phyloP scores from a whole-genome alignment of 169 alveolate genomes.

The Cryptosporidium ubiquitum region DNA sequence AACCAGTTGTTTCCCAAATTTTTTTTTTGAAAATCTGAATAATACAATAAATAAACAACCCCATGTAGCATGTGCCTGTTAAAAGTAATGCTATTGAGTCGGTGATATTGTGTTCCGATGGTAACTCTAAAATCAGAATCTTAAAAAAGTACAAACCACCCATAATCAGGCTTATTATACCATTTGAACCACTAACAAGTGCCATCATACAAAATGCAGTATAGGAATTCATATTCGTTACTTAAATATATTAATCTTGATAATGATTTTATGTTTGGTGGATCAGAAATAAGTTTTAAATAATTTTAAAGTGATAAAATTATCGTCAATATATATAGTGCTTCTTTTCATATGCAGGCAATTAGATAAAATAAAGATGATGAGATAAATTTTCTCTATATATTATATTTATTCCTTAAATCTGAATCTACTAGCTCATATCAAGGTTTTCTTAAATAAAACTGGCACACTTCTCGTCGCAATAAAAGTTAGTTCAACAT shows the following conservation, averaged over 20 bases:
- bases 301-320: neutral
- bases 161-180: constrained; percentile 45
- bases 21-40: constrained; percentile 25
- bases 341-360: neutral
- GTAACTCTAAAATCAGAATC: constrained; percentile 40
- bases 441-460: neutral
- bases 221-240: constrained; percentile 26
- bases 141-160: constrained; percentile 40
- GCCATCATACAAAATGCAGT: constrained; percentile 46
- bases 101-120: neutral
- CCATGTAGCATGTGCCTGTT: constrained; percentile 31
- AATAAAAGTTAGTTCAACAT: neutral
- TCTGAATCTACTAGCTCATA: neutral
- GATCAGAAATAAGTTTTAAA: neutral
- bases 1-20: neutral
- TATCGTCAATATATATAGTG: neutral
- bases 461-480: neutral
- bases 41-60: constrained; percentile 17
- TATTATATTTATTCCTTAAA: neutral
- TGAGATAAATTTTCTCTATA: neutral
- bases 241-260: neutral
- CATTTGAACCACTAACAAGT: constrained; percentile 57
- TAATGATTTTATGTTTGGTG: neutral
- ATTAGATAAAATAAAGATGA: neutral
- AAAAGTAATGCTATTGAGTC: constrained; percentile 38